Evolutionary conservation across 305 asterid species (phyloP), one percentile per base, ranked within the genome.

Genomic region (Rubia tinctorum): DNA sequence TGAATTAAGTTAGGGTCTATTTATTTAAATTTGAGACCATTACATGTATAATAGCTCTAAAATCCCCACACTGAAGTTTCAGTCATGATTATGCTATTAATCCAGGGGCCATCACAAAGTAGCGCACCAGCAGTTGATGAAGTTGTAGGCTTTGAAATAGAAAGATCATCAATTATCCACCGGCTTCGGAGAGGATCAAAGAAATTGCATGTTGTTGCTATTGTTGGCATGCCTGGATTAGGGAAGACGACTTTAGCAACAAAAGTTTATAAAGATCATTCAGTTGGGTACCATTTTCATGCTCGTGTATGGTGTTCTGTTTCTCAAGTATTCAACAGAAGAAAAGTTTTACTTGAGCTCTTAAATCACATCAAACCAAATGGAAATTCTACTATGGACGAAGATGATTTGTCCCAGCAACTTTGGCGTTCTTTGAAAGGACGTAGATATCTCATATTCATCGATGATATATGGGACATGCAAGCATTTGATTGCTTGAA

Each of bases 391-490:
- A 30, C 2, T 40, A 34, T 34, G 39, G 25, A 10, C 27, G 68
- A 63, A 27, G 5, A 34, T 14, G 68, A 37, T 34, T 37, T 64
- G 47, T 9, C 17, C 11, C 20, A 15, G 1, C 6, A 64, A 22
- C 68, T 64, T 9, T 6, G 68, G 47, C 68, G 47, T 34, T 14
- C 13, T 14, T 37, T 64, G 68, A 37, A 17, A 64, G 14, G 68
- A 17, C 23, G 68, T 6, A 64, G 47, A 64, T 64, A 64, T 64
- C 47, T 64, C 47, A 64, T 64, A 14, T 64, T 37, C 27, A 10
- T 64, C 8, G 68, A 64, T 37, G 68, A 64, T 64, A 20, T 64
- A 34, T 64, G 68, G 68, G 68, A 64, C 10, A 17, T 64, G 14
- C 5, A 37, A 64, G 23, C 47, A 17, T 37, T 4, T 5, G 20